These are phyloP conservation scores for Hypoxylon trugodes DNA, from an alignment of 495 filamentous ascomycete species.

Conservation along the genomic window DNA sequence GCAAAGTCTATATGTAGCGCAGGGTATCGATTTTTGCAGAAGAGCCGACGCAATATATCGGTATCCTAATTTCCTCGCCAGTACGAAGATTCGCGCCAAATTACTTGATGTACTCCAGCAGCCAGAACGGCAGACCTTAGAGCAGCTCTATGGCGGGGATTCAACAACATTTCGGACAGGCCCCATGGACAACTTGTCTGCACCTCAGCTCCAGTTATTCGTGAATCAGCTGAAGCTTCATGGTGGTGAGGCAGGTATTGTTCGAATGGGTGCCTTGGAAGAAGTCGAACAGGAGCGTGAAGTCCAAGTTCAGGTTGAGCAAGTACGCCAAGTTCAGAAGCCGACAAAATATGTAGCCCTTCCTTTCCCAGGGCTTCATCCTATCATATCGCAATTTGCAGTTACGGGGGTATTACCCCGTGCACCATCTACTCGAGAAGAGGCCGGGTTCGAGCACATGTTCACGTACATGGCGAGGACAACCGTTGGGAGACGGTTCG, in stretches of 20 bases:
- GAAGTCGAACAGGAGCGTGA: conserved; percentile 65
- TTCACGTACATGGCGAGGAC: conserved; percentile 42
- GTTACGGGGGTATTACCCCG: conserved; percentile 35
- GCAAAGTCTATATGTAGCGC: conserved; percentile 63
- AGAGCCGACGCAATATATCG: conserved; percentile 44
- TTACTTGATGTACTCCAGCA: conserved; percentile 43
- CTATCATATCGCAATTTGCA: conserved; percentile 35
- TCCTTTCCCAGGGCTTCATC: conserved; percentile 47
- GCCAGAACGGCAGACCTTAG: conserved; percentile 49
- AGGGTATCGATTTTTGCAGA: conserved; percentile 65
- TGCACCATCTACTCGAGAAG: not conserved
- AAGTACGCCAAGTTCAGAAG: conserved; percentile 57
- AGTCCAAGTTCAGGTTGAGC: conserved; percentile 58
- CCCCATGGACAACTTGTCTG: not conserved
- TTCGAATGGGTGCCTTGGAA: conserved; percentile 43
- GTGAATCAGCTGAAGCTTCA: not conserved
- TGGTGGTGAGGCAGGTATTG: not conserved
- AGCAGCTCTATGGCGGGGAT: conserved; percentile 44
- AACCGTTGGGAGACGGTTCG: conserved; percentile 37
- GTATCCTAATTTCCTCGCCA: conserved; percentile 30
- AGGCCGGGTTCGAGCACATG: conserved; percentile 33
- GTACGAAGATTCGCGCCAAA: conserved; percentile 12
- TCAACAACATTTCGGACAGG: not conserved
- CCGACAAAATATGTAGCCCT: conserved; percentile 36
- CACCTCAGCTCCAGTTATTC: conserved; percentile 22